A percentile compares a stretch with the other conserved stretches of the same genome.
Evolutionary conservation across 495 filamentous ascomycete species (phyloP).

Genomic region (Chaetomidium leptoderma): DNA sequence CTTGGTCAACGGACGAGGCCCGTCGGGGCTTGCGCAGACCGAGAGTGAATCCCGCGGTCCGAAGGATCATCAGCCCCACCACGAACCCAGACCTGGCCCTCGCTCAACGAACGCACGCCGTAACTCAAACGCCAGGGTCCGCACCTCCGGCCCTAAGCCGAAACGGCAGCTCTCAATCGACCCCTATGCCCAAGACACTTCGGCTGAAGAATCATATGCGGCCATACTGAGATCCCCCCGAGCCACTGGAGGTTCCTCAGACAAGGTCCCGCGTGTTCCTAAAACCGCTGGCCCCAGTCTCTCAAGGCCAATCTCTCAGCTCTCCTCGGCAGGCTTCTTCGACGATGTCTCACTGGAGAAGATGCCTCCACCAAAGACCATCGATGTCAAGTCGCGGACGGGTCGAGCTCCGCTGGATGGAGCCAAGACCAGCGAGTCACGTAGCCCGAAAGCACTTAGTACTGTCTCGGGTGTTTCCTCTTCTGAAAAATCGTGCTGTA

Average conservation of each 20-base stretch:
- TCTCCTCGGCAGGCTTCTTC: slow-evolving; percentile 34
- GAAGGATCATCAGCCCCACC: slow-evolving; percentile 21
- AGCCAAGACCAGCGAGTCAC: slow-evolving; percentile 12
- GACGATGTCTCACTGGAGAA: slow-evolving; percentile 35
- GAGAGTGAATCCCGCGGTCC: slow-evolving; percentile 6
- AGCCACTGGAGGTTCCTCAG: slow-evolving; percentile 26
- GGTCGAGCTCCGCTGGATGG: slow-evolving; percentile 24
- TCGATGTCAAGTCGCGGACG: slow-evolving; percentile 25
- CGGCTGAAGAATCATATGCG: slow-evolving; percentile 26
- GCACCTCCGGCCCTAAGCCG: slow-evolving; percentile 36
- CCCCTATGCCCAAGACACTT: slow-evolving; percentile 28
- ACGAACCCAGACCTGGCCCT: slow-evolving; percentile 7
- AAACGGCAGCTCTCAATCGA: slow-evolving; percentile 40
- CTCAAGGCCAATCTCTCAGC: slow-evolving; percentile 38
- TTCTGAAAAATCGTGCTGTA: slow-evolving; percentile 21
- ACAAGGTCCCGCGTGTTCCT: slow-evolving; percentile 34
- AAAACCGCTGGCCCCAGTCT: slow-evolving; percentile 35
- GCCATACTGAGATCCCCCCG: slow-evolving; percentile 34
- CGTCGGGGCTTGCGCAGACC: neutral
- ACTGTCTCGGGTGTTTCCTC: slow-evolving; percentile 8
- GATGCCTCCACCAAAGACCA: slow-evolving; percentile 32
- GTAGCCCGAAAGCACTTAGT: slow-evolving; percentile 19
- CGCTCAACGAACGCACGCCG: slow-evolving; percentile 33
- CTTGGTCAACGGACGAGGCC: neutral
- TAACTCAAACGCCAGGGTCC: slow-evolving; percentile 44